Evolutionary conservation across 177 flowering plant genomes (phyloP).

Genomic region (Tripterygium wilfordii): DNA sequence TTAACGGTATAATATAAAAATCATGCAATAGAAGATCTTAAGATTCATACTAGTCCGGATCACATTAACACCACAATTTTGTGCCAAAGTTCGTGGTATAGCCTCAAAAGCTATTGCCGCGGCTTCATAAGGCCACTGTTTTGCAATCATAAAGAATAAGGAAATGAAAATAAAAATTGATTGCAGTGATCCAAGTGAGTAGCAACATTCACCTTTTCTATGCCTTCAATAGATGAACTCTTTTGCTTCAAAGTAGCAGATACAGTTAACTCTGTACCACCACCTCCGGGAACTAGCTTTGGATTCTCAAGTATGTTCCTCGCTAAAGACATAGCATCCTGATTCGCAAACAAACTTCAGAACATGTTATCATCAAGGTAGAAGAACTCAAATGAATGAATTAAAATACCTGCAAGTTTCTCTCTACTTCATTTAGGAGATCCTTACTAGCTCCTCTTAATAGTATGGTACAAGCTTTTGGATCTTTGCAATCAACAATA

Average conservation of each 20-base stretch:
- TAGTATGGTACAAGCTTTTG: constrained; percentile 91
- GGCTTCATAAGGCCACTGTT: constrained; percentile 99
- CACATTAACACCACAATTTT: constrained; percentile 95
- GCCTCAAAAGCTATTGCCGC: constrained; percentile 98
- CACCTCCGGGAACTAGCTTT: constrained; percentile 95
- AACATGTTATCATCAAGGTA: not conserved
- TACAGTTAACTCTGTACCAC: constrained; percentile 90
- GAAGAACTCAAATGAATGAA: not conserved
- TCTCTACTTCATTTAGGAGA: constrained; percentile 93
- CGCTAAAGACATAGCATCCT: constrained; percentile 99
- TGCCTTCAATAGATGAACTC: constrained; percentile 85
- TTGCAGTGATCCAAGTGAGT: not conserved
- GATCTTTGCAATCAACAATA: constrained; percentile 89
- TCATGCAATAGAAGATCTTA: too few species aligned
- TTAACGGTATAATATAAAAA: too few species aligned
- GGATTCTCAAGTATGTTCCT: constrained; percentile 91
- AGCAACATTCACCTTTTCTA: constrained; percentile 64
- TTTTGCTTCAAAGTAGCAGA: constrained; percentile 94
- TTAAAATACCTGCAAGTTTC: constrained; percentile 76
- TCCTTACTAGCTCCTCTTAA: constrained; percentile 95
- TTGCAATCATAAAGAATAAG: not conserved
- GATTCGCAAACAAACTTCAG: constrained; percentile 9
- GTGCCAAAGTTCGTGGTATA: constrained; percentile 90
- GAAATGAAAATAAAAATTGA: not conserved
- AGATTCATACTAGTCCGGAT: constrained; percentile 62